These are phyloP conservation scores for Aureobasidium sp. DNA, from an alignment of 2,329 filamentous ascomycete species.

Conservation along the genomic window DNA sequence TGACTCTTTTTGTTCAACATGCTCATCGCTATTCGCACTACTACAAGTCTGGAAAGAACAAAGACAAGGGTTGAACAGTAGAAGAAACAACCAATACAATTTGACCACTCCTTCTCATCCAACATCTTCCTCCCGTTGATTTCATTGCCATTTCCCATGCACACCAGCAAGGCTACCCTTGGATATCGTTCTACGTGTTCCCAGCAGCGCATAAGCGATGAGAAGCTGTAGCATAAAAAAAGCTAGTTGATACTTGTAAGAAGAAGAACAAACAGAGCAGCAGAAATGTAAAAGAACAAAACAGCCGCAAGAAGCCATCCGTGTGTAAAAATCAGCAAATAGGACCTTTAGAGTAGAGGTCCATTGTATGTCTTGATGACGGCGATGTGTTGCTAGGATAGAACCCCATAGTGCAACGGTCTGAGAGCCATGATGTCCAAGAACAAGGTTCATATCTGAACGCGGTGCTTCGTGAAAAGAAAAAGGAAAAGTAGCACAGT, in stretches of 20 bases:
- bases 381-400: neutral
- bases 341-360: neutral
- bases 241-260: constrained; percentile 8
- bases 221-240: constrained; percentile 5
- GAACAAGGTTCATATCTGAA: neutral
- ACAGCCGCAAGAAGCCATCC: neutral
- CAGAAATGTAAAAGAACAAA: constrained; percentile 5
- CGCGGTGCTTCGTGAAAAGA: neutral
- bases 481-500: neutral
- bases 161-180: neutral
- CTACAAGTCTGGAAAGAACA: neutral
- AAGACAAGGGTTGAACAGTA: neutral
- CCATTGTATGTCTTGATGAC: neutral
- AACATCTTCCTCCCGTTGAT: neutral
- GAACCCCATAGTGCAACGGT: neutral
- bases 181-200: neutral
- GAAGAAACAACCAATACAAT: constrained; percentile 10
- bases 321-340: neutral
- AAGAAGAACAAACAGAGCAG: constrained; percentile 5
- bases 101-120: neutral
- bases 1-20: neutral
- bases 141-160: neutral
- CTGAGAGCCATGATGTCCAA: constrained; percentile 3
- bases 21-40: neutral
- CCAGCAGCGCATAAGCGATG: neutral